Evolutionary conservation across 768 basidiomycete genomes (phyloP).

Genomic region (Termitomyces sp.): DNA sequence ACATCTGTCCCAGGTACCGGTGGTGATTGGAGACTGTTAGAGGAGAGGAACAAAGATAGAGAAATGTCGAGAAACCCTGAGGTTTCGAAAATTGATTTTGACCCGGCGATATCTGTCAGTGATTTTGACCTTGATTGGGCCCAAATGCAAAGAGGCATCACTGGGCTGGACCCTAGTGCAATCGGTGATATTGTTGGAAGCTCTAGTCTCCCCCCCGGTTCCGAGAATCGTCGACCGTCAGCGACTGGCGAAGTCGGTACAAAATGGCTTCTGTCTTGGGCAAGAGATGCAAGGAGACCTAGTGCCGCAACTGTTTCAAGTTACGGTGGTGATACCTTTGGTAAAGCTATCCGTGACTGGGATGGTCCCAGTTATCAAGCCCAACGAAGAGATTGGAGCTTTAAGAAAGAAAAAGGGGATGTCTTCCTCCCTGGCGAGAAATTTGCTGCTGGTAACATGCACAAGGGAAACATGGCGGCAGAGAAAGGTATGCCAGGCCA

Average conservation of each 20-base stretch:
- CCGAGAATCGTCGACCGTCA: conserved; percentile 12
- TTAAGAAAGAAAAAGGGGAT: conserved; percentile 48
- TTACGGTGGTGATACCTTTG: conserved; percentile 35
- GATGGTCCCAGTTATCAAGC: conserved; percentile 40
- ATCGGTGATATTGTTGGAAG: conserved; percentile 20
- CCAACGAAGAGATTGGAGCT: conserved; percentile 49
- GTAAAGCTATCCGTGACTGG: conserved; percentile 31
- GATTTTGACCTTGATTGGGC: conserved; percentile 41
- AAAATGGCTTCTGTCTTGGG: conserved; percentile 17
- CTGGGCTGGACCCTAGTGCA: conserved; percentile 20
- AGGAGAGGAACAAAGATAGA: conserved; percentile 31
- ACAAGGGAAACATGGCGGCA: conserved; percentile 23
- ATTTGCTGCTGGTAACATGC: conserved; percentile 20
- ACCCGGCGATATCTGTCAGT: conserved; percentile 11
- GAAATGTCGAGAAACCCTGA: conserved; percentile 14
- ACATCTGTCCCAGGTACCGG: conserved; percentile 46
- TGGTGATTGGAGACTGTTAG: conserved; percentile 51
- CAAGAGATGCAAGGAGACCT: conserved; percentile 26
- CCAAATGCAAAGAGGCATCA: conserved; percentile 28
- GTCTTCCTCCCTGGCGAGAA: conserved; percentile 12
- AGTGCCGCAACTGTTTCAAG: conserved; percentile 37
- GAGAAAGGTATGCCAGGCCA: conserved; percentile 12
- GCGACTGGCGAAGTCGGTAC: conserved; percentile 4
- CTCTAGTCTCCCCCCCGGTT: conserved; percentile 1
- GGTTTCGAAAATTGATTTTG: neutral